phyloP scores from a whole-genome alignment of 495 filamentous ascomycete species.

The Daldinia caldariorum region DNA sequence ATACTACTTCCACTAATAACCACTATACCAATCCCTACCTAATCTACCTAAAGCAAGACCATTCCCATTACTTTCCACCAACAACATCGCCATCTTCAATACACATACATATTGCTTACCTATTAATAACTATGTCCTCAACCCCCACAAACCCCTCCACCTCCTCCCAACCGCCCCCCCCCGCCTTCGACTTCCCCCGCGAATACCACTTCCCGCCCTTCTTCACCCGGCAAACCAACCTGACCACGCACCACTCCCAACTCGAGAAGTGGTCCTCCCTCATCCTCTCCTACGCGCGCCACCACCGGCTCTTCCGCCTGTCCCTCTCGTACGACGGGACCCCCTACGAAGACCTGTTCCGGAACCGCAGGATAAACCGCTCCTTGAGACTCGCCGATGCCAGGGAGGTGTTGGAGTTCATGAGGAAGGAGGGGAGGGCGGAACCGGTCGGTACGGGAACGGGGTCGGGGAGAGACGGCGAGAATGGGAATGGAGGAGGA shows the following conservation, averaged over 20 bases:
- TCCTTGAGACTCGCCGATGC: slow-evolving; percentile 70
- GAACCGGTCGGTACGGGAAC: slow-evolving; percentile 72
- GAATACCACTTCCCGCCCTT: slow-evolving; percentile 76
- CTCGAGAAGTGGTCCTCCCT: slow-evolving; percentile 85
- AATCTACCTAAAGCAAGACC: no score
- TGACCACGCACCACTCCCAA: slow-evolving; percentile 77
- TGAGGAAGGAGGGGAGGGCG: slow-evolving; percentile 72
- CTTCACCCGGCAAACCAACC: slow-evolving; percentile 83
- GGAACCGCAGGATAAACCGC: slow-evolving; percentile 62
- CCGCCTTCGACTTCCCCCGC: slow-evolving; percentile 60
- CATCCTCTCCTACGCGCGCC: slow-evolving; percentile 83
- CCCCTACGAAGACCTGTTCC: slow-evolving; percentile 57
- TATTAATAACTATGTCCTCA: no score
- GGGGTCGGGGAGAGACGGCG: not conserved
- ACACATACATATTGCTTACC: no score
- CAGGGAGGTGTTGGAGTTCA: slow-evolving; percentile 74
- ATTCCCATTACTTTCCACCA: no score
- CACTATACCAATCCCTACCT: not conserved
- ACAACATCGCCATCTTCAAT: no score
- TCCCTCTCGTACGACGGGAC: slow-evolving; percentile 55
- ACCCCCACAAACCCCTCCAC: slow-evolving; percentile 5
- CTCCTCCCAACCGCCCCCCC: slow-evolving; percentile 3
- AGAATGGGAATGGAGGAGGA: slow-evolving; percentile 58
- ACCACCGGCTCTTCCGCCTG: slow-evolving; percentile 77
- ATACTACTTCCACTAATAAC: slow-evolving; percentile 1